These are phyloP conservation scores for Lactarius evosmus DNA, from an alignment of 768 basidiomycete species.

Conservation along the genomic window DNA sequence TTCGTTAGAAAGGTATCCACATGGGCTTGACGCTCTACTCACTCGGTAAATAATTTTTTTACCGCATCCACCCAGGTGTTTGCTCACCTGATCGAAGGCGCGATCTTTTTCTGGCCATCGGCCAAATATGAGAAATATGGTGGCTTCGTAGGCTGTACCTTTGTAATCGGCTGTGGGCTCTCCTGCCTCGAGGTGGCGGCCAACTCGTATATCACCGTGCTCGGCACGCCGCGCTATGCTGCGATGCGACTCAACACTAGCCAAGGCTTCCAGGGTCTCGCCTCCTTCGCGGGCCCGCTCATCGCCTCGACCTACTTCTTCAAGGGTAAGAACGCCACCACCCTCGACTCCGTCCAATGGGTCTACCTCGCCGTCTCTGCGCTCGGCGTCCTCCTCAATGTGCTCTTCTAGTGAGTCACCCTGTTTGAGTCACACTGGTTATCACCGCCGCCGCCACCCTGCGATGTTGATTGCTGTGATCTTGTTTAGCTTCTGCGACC, in stretches of 20 bases:
- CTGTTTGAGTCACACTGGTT: constrained; percentile 12
- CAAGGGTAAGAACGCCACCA: constrained; percentile 55
- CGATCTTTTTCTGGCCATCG: constrained; percentile 78
- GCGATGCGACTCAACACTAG: constrained; percentile 76
- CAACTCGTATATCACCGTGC: constrained; percentile 74
- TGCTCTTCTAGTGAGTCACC: constrained; percentile 55
- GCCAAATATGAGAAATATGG: constrained; percentile 64
- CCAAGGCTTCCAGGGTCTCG: constrained; percentile 76
- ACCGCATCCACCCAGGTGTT: constrained; percentile 30
- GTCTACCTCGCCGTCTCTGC: constrained; percentile 64
- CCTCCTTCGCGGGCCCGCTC: constrained; percentile 68
- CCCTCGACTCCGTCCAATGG: constrained; percentile 69
- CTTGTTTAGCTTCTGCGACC: constrained; percentile 51
- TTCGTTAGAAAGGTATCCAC: constrained; percentile 54
- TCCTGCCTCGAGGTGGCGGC: constrained; percentile 68
- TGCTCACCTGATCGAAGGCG: constrained; percentile 41
- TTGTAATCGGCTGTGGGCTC: constrained; percentile 67
- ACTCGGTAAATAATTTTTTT: constrained; percentile 39
- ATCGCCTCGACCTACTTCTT: constrained; percentile 78
- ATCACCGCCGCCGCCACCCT: constrained; percentile 11
- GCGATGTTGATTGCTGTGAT: background rate
- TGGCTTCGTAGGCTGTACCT: constrained; percentile 73
- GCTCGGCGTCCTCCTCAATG: constrained; percentile 58
- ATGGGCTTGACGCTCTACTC: constrained; percentile 58
- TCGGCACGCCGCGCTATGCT: constrained; percentile 65